Evolutionary conservation across 129 eudicot genomes (phyloP), one percentile per base, ranked within the genome.

Genomic region (Calendula officinalis): DNA sequence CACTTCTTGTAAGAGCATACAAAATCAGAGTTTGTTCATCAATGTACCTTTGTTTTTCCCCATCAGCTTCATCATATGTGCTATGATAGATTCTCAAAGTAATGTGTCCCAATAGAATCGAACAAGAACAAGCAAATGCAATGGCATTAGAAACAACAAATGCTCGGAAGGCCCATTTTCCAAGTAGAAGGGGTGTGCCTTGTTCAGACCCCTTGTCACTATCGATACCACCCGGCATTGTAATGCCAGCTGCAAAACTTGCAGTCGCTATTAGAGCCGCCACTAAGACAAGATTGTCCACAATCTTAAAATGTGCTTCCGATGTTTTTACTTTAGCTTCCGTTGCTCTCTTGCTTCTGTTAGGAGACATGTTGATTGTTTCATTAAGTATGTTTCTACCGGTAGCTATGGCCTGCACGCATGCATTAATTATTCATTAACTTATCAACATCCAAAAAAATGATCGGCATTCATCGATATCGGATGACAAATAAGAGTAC

Each of bases 101-200:
- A 49, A 49, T 16, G 55, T 49, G 55, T 49, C 22, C 55, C 13
- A 49, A 30, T 15, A 49, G 55, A 49, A 49, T 30, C 13, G 55
- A 14, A 14, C 8, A 14, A 14, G 33, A 15, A 49, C 11, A 13
- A 16, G 4, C 13, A 30, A 49, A 49, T 49, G 55, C 55, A 5
- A 49, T 15, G 15, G 55, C 16, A 48, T 5, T 13, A 44, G 5
- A 8, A 14, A 44, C 15, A 14, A 44, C 49, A 44, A 44, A 44
- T 44, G 14, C 49, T 44, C 1, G 49, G 4, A 44, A 10, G 5
- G 49, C 49, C n/a, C 5, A 3, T 44, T 10, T 44, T 44, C n/a
- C n/a, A 44, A 44, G 49, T 44, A 44, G 49, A 44, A 10, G n/a
- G 14, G 49, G 14, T 44, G 49, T 44, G 0, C 49, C 49, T 44